These are phyloP conservation scores for Aspergillus steynii DNA, from an alignment of 495 filamentous ascomycete species.

Conservation along the genomic window DNA sequence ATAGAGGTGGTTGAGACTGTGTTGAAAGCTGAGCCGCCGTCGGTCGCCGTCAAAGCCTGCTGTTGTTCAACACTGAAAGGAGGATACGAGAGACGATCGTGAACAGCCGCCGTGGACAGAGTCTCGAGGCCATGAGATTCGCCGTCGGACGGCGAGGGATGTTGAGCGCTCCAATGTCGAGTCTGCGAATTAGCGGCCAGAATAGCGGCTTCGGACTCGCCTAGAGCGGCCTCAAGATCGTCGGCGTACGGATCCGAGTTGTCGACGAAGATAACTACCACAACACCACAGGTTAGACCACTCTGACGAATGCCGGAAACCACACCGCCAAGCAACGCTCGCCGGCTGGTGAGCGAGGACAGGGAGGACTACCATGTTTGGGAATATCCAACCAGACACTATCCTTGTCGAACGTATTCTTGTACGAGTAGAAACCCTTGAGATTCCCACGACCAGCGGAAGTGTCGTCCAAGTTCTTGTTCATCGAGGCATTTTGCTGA, in stretches of 20 bases:
- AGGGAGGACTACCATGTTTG: slow-evolving; percentile 44
- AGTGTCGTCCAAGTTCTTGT: slow-evolving; percentile 41
- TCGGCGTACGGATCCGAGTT: slow-evolving; percentile 64
- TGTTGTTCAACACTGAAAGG: slow-evolving; percentile 26
- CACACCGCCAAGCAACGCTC: not conserved
- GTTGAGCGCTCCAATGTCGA: slow-evolving; percentile 29
- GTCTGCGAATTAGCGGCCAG: slow-evolving; percentile 35
- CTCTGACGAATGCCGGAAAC: not conserved
- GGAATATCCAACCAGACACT: slow-evolving; percentile 66
- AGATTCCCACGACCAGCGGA: slow-evolving; percentile 47
- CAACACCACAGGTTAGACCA: slow-evolving; percentile 12
- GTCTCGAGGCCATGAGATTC: slow-evolving; percentile 55
- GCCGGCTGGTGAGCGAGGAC: not conserved
- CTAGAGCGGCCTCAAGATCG: slow-evolving; percentile 43
- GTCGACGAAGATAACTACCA: slow-evolving; percentile 62
- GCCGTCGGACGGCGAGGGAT: slow-evolving; percentile 26
- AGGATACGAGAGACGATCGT: slow-evolving; percentile 46
- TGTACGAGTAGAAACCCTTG: slow-evolving; percentile 69
- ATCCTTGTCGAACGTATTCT: slow-evolving; percentile 63
- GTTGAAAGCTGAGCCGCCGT: slow-evolving; percentile 18
- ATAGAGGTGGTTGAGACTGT: slow-evolving; percentile 25
- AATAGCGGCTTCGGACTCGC: slow-evolving; percentile 33
- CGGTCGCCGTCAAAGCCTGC: slow-evolving; percentile 13
- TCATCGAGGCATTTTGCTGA: slow-evolving; percentile 75
- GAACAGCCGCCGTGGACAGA: slow-evolving; percentile 56